phyloP scores from a whole-genome alignment of 2,329 filamentous ascomycete species.

The Neofusicoccum umdonicola region DNA sequence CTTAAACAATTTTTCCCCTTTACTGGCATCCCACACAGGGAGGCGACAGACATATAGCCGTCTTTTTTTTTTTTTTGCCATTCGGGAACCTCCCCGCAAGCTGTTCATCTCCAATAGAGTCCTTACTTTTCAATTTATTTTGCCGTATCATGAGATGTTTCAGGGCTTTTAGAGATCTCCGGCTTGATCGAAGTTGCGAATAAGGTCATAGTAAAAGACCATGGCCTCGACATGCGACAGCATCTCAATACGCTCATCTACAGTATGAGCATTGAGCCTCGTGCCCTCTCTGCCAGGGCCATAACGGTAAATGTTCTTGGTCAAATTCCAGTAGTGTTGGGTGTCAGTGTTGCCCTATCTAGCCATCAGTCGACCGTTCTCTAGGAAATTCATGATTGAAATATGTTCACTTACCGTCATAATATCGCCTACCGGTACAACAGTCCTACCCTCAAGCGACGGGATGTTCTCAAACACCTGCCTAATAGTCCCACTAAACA shows the following conservation, averaged over 20 bases:
- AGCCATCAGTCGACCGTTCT: conserved; percentile 19
- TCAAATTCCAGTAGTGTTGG: conserved; percentile 52
- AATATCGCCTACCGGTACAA: conserved; percentile 42
- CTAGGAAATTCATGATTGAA: conserved; percentile 4
- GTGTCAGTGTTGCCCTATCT: conserved; percentile 52
- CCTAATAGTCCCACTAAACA: conserved; percentile 40
- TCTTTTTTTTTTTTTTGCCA: no score
- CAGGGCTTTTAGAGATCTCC: not conserved
- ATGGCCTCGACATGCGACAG: conserved; percentile 45
- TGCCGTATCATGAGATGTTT: no score
- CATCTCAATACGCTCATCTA: conserved; percentile 49
- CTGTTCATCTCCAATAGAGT: no score
- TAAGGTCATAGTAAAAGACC: conserved; percentile 26
- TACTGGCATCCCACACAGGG: no score
- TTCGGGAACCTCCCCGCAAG: no score
- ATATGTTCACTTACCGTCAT: conserved; percentile 42
- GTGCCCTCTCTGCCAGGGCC: conserved; percentile 47
- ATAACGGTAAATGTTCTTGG: conserved; percentile 54
- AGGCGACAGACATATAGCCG: no score
- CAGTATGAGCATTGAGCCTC: conserved; percentile 49
- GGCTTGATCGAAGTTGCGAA: conserved; percentile 15
- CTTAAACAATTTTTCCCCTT: no score
- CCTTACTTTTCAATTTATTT: no score
- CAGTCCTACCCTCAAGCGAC: conserved; percentile 30
- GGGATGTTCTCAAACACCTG: conserved; percentile 30